phyloP scores from a whole-genome alignment of 2,329 filamentous ascomycete genomes.

The Fusarium acutatum region DNA sequence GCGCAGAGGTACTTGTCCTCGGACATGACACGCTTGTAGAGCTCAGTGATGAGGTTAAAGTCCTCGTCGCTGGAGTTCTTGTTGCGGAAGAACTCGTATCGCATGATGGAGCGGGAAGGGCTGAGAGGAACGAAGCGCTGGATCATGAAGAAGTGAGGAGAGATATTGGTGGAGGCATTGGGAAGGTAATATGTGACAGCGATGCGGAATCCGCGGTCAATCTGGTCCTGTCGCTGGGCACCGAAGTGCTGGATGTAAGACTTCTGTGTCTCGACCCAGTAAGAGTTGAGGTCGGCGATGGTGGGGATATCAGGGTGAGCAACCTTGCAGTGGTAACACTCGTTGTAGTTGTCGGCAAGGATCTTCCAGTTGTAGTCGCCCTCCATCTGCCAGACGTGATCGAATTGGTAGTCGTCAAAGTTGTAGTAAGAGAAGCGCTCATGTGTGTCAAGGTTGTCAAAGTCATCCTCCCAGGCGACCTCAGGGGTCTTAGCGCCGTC shows the following conservation, averaged over 20 bases:
- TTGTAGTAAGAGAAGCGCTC: conserved; percentile 55
- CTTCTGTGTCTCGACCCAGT: conserved; percentile 59
- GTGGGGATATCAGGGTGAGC: conserved; percentile 66
- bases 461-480: conserved; percentile 61
- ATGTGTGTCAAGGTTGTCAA: conserved; percentile 57
- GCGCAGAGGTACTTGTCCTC: conserved; percentile 72
- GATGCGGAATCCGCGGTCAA: conserved; percentile 55
- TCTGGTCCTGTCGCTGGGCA: conserved; percentile 57
- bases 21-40: conserved; percentile 70
- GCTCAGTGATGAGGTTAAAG: conserved; percentile 64
- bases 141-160: conserved; percentile 70
- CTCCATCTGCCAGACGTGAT: conserved; percentile 66
- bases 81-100: conserved; percentile 71
- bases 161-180: conserved; percentile 59
- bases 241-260: conserved; percentile 61
- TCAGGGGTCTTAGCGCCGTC: conserved; percentile 57
- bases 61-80: conserved; percentile 66
- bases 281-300: conserved; percentile 65
- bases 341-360: conserved; percentile 71
- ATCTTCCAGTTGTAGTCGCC: conserved; percentile 69
- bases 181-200: conserved; percentile 60
- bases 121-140: conserved; percentile 67
- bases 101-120: conserved; percentile 62
- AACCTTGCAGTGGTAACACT: conserved; percentile 70
- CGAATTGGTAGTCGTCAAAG: conserved; percentile 63